phyloP scores from a whole-genome alignment of 139 green algal genomes.

The Nannochloris sp. region DNA sequence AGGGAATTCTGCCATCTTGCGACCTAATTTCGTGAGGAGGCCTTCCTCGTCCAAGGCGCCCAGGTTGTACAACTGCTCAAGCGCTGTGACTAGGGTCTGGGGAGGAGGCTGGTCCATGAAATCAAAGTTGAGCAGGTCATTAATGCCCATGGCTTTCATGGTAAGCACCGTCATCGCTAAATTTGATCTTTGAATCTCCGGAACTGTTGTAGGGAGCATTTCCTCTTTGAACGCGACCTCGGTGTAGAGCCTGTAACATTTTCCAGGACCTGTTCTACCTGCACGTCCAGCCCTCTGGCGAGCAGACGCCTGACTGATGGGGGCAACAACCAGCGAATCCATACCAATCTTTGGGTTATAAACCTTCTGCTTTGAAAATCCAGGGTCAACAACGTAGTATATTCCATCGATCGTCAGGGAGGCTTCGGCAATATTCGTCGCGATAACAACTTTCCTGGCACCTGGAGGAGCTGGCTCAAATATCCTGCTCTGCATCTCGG shows the following conservation, averaged over 20 bases:
- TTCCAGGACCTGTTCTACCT: conserved; percentile 90
- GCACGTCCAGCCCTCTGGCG: conserved; percentile 86
- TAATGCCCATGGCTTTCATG: conserved; percentile 91
- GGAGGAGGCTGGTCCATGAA: conserved; percentile 97
- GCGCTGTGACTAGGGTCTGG: conserved; percentile 65
- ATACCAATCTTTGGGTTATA: conserved; percentile 81
- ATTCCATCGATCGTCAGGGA: conserved; percentile 98
- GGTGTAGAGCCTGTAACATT: conserved; percentile 95
- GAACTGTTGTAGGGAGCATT: conserved; percentile 78
- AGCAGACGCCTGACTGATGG: conserved; percentile 87
- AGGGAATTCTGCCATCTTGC: conserved; percentile 99
- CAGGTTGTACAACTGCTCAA: conserved; percentile 96
- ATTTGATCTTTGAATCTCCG: conserved; percentile 83
- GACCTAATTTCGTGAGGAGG: conserved; percentile 88
- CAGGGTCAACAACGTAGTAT: conserved; percentile 93
- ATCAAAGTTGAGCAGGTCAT: conserved; percentile 95
- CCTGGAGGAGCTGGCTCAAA: conserved; percentile 88
- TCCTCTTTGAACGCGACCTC: conserved; percentile 84
- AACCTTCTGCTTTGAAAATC: conserved; percentile 66
- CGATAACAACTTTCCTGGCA: conserved; percentile 89
- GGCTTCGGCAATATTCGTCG: conserved; percentile 98
- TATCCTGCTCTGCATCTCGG: conserved; percentile 87
- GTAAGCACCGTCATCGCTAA: conserved; percentile 70
- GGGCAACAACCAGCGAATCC: conserved; percentile 89
- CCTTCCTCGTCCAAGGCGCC: conserved; percentile 90